Base-by-base conservation (phyloP, 169 alveolate genomes). In the Eimeria maxima region DNA sequence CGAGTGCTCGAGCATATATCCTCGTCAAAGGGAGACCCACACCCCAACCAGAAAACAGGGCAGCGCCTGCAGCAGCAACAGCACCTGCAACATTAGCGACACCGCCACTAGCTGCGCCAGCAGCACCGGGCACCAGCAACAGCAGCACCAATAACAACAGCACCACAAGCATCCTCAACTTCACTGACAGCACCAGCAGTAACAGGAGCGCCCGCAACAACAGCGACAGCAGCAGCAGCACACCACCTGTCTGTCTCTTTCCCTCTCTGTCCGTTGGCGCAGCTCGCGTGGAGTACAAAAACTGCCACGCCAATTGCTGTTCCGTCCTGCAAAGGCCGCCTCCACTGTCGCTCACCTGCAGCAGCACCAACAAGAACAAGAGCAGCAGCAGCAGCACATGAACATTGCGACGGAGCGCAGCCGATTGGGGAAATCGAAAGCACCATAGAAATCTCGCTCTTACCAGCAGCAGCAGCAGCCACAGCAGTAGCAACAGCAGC, bases 311-410 rank as follows among this genome's bases (percentile, higher is more conserved):
- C n/a, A 73, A 42, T 16, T 73, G 83, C 83, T 73, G 83, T 47
- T 73, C 83, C 83, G 83, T 73, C 45, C n/a, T 6, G 45, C 83
- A 73, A 20, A 73, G 83, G 83, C 83, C 83, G 44, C 38, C 45
- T 44, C 83, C 83, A 47, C 83, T 73, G 45, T 73, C 83, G 45
- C 83, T 24, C 44, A 73, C 83, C 83, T 73, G 83, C 83, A 73
- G 83, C 83, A n/a, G 83, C 83, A 73, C 50, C 33, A 73, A 47
- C 83, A 73, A 22, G 27, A 73, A 27, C 83, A 73, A 10, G 27
- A n/a, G 74, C 74, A 65, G 74, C 74, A 65, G 20, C 74, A 65
- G 74, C 74, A 65, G 74, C 74, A 65, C 5, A 8, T 16, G 74
- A 8, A 65, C 57, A 50, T 7, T 5, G 57, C 57, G 11, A 11